These are phyloP conservation scores for Alternaria sp. DNA, from an alignment of 2,329 filamentous ascomycete genomes.

Conservation along the genomic window DNA sequence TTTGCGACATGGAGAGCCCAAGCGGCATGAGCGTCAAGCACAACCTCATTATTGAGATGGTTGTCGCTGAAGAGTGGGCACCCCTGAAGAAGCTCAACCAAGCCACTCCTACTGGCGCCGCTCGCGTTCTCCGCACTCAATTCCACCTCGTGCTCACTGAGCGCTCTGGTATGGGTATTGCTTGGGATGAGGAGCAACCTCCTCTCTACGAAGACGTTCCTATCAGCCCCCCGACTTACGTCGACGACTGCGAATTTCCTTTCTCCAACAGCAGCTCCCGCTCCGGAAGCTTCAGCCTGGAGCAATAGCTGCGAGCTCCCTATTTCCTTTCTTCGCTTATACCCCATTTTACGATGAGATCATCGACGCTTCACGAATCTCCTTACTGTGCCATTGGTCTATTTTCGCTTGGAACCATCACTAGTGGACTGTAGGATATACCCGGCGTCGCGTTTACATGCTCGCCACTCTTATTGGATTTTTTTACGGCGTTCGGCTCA, in stretches of 20 bases:
- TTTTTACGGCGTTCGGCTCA: slow-evolving; percentile 4
- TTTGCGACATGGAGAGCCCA: slow-evolving; percentile 77
- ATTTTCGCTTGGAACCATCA: slow-evolving; percentile 23
- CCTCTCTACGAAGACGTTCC: slow-evolving; percentile 95
- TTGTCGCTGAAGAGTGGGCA: slow-evolving; percentile 88
- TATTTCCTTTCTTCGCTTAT: slow-evolving; percentile 3
- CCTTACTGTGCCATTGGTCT: slow-evolving; percentile 23
- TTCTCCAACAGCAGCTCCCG: slow-evolving; percentile 29
- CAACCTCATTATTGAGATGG: slow-evolving; percentile 87
- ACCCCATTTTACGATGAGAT: slow-evolving; percentile 7
- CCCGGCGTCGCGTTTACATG: slow-evolving; percentile 17
- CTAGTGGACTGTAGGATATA: slow-evolving; percentile 36
- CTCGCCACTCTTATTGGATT: slow-evolving; percentile 10
- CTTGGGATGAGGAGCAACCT: slow-evolving; percentile 95
- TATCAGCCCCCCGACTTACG: slow-evolving; percentile 73
- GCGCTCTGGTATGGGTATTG: slow-evolving; percentile 83
- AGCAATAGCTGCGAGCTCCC: neutral
- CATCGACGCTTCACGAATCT: slow-evolving; percentile 24
- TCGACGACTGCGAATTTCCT: slow-evolving; percentile 36
- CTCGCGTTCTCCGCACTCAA: slow-evolving; percentile 89
- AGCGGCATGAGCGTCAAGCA: slow-evolving; percentile 82
- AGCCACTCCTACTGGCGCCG: slow-evolving; percentile 85
- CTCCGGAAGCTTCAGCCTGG: slow-evolving; percentile 33
- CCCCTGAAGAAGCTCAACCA: slow-evolving; percentile 72
- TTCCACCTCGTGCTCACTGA: slow-evolving; percentile 85